Evolutionary conservation across 2,329 filamentous ascomycete genomes (phyloP), one percentile per base, ranked within the genome.

Genomic region (Exophiala alcalophila): DNA sequence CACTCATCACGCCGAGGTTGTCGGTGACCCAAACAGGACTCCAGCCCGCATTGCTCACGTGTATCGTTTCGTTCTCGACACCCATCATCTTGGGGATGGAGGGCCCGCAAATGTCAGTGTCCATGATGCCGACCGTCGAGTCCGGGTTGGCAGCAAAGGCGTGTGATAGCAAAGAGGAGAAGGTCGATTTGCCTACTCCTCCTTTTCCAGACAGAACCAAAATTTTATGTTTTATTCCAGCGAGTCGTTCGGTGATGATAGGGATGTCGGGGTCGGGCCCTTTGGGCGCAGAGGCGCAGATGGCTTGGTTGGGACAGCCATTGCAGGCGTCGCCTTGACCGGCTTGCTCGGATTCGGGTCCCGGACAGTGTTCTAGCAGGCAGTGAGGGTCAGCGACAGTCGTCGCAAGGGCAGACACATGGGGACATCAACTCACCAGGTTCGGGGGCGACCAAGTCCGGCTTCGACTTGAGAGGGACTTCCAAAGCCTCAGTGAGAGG

Each of bases 51-150:
- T 80, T 84, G 61, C 83, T 92, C 39, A 95, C 81, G 63, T 98
- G 92, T 38, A 98, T 92, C 1, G 86, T 94, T 68, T 98, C 91
- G n/a, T 34, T 52, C 32, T 56, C 54, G 1, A 96, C 91, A 23
- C 92, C 92, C 83, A 98, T 90, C 91, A 98, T 97, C 70, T 96
- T 96, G 14, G 92, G 92, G 58, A 98, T 96, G 52, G 82, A 88
- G 1, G 92, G 92, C 0, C 92, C 92, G 67, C 89, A 96, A 50
- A 98, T 95, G 65, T 98, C 92, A 5, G 92, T 94, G 66, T 98
- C 92, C 88, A 97, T 96, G 57, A 98, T 83, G 14, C 91, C 92
- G 19, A 98, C 86, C 1, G 80, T 87, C 43, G 73, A 83, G 31
- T 83, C 79, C 0, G 83, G 80, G 63, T 94, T 87, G 10, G 80